Evolutionary conservation across 2,329 filamentous ascomycete species (phyloP).

Genomic region (Fusarium sulawesiense): DNA sequence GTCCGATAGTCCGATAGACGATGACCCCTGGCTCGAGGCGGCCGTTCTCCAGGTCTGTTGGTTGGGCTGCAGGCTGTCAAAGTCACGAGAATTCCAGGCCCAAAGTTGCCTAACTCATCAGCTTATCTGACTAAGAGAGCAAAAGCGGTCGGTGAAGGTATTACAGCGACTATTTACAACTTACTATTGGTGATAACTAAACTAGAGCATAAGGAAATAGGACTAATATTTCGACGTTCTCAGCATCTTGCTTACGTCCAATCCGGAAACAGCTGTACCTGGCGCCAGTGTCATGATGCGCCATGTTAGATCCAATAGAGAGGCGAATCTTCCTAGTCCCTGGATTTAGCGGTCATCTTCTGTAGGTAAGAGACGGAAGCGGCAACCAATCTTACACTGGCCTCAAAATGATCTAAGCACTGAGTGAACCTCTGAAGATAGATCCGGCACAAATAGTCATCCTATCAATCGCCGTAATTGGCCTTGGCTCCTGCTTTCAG

Average conservation of each 20-base stretch:
- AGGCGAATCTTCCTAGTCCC: constrained; percentile 1
- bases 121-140: neutral
- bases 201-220: constrained; percentile 1
- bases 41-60: constrained; percentile 12
- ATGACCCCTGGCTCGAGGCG: neutral
- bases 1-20: constrained; percentile 15
- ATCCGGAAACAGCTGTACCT: constrained; percentile 14
- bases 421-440: neutral
- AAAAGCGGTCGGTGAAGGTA: neutral
- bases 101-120: neutral
- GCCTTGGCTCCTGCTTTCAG: constrained; percentile 22
- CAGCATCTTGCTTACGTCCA: constrained; percentile 2
- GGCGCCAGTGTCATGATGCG: constrained; percentile 30
- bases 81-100: constrained; percentile 28
- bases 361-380: constrained; percentile 14
- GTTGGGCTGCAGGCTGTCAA: constrained; percentile 15
- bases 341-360: constrained; percentile 10
- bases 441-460: constrained; percentile 16
- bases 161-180: constrained; percentile 32
- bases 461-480: constrained; percentile 11
- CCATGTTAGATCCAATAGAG: constrained; percentile 18
- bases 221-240: neutral
- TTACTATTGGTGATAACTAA: constrained; percentile 28
- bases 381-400: constrained; percentile 19
- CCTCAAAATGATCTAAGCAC: constrained; percentile 17